phyloP scores from a whole-genome alignment of 176 grass and related monocot genomes.

The Eleusine indica region DNA sequence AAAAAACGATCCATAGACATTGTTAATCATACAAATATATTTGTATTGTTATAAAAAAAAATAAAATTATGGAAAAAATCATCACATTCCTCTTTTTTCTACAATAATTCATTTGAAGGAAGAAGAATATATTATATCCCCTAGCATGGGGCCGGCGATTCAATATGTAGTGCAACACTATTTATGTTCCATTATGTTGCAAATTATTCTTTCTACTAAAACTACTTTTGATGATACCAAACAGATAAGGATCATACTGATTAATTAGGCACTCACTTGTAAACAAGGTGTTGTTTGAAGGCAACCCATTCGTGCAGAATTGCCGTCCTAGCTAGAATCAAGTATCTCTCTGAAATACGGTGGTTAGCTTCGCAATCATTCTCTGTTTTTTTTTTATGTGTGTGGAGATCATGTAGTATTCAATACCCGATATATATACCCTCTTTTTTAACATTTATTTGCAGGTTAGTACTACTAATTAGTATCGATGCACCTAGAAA shows the following conservation, averaged over 20 bases:
- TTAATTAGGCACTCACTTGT: not conserved
- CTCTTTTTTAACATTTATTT: not conserved
- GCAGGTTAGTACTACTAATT: too few relatives aligned
- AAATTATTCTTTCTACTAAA: not conserved
- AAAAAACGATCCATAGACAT: too few relatives aligned
- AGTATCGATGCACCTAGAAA: not conserved
- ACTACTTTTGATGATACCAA: not conserved
- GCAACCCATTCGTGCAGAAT: slow-evolving; percentile 30
- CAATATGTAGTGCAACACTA: not conserved
- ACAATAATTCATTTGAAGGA: not conserved
- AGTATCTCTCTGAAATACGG: slow-evolving; percentile 17
- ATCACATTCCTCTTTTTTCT: not conserved
- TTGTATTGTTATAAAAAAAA: not conserved
- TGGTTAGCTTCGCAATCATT: slow-evolving; percentile 2
- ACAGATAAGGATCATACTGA: slow-evolving; percentile 10
- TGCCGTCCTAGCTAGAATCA: slow-evolving; percentile 20
- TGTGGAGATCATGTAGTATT: not conserved
- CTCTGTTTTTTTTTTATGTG: too few relatives aligned
- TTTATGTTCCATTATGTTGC: not conserved
- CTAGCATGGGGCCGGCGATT: not conserved
- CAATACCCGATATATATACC: slow-evolving; percentile 18
- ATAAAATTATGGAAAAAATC: not conserved
- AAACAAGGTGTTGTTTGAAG: not conserved
- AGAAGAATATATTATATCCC: not conserved
- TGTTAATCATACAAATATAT: too few relatives aligned